Percentiles rank a stretch among this genome's conserved stretches.
Evolutionary conservation across 345 rosid species (phyloP).

Genomic region (Salix suchowensis): DNA sequence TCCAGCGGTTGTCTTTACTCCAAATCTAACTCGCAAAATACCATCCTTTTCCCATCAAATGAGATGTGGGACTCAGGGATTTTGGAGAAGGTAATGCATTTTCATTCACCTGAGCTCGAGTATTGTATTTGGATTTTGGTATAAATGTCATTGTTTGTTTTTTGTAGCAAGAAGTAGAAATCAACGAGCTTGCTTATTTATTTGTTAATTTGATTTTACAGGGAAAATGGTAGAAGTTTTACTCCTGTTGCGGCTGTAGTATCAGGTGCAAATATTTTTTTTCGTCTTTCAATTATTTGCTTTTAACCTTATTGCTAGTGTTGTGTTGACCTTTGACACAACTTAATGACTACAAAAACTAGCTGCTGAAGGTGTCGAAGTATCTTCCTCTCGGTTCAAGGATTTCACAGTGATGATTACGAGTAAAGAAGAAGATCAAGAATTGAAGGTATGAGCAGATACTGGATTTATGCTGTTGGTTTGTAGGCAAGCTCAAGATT

Average conservation of each 20-base stretch:
- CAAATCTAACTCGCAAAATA: constrained; percentile 24
- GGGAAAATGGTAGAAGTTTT: constrained; percentile 28
- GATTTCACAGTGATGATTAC: constrained; percentile 36
- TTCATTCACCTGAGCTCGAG: background rate
- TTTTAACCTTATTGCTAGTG: constrained; percentile 5
- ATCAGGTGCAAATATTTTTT: constrained; percentile 40
- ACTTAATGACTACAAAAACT: constrained; percentile 9
- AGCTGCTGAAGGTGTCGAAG: constrained; percentile 43
- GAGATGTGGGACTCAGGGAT: constrained; percentile 5
- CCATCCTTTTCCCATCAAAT: constrained; percentile 30
- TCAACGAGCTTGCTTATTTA: background rate
- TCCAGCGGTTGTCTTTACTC: constrained; percentile 4
- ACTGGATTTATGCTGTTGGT: background rate
- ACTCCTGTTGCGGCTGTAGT: constrained; percentile 33
- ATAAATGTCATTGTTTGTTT: background rate
- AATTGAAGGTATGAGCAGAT: constrained; percentile 40
- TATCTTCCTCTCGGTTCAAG: constrained; percentile 45
- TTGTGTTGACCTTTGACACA: background rate
- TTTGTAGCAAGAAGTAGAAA: background rate
- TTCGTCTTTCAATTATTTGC: background rate
- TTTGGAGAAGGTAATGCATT: constrained; percentile 18
- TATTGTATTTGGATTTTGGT: background rate
- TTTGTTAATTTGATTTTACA: constrained; percentile 16
- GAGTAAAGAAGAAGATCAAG: constrained; percentile 19
- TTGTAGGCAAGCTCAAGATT: background rate